phyloP scores from a whole-genome alignment of 768 basidiomycete genomes.

The Lactifluus pinguis region DNA sequence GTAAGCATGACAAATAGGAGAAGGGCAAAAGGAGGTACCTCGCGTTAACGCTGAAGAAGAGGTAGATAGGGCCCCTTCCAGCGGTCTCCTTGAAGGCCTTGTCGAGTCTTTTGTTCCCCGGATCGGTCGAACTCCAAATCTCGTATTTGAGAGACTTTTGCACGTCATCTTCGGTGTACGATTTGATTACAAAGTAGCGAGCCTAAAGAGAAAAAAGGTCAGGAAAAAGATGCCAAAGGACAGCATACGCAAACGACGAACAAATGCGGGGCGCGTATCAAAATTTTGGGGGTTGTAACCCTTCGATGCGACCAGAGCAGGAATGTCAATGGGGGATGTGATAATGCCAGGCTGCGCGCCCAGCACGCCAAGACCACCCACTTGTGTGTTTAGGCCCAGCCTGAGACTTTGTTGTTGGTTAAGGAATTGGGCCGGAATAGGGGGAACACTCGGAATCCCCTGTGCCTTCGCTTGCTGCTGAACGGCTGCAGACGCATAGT shows the following conservation, averaged over 20 bases:
- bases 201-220: constrained; percentile 40
- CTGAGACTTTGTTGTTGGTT: constrained; percentile 34
- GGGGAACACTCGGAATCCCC: constrained; percentile 55
- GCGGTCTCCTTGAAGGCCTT: constrained; percentile 95
- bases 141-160: constrained; percentile 97
- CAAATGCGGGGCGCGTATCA: constrained; percentile 71
- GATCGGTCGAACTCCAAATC: constrained; percentile 96
- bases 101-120: constrained; percentile 95
- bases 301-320: constrained; percentile 74
- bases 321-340: constrained; percentile 73
- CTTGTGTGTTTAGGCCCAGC: constrained; percentile 19
- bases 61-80: constrained; percentile 87
- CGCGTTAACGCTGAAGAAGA: constrained; percentile 98
- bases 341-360: constrained; percentile 32
- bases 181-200: constrained; percentile 96
- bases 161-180: constrained; percentile 97
- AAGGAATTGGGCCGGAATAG: constrained; percentile 66
- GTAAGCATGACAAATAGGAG: not conserved
- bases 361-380: constrained; percentile 35
- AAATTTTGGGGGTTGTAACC: constrained; percentile 88
- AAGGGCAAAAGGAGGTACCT: constrained; percentile 34
- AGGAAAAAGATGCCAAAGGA: not conserved
- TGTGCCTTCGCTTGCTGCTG: constrained; percentile 27
- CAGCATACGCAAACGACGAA: constrained; percentile 29
- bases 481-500: constrained; percentile 39